A percentile compares a stretch with the other conserved stretches of the same genome.
Evolutionary conservation across 1,284 basidiomycete species (phyloP).

Genomic region (Ceratobasidium sp.): DNA sequence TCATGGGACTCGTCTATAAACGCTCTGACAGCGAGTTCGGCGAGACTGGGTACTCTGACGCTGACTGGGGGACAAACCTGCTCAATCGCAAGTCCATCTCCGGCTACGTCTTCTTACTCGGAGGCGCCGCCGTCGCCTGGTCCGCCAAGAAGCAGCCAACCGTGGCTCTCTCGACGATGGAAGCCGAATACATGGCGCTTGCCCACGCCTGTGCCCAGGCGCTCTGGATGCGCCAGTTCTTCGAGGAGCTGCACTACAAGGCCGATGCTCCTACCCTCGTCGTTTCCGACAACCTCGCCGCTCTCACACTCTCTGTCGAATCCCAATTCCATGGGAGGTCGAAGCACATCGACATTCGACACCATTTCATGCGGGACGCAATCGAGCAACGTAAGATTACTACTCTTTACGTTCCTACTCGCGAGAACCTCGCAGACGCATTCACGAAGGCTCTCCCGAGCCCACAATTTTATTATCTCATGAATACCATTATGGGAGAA

Average conservation of each 20-base stretch:
- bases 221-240: conserved; percentile 49
- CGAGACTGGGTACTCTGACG: conserved; percentile 55
- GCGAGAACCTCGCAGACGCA: conserved; percentile 57
- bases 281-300: conserved; percentile 55
- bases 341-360: conserved; percentile 60
- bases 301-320: conserved; percentile 55
- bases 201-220: conserved; percentile 28
- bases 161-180: conserved; percentile 36
- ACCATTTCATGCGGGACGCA: conserved; percentile 57
- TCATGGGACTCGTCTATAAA: conserved; percentile 43
- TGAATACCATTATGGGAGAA: neutral
- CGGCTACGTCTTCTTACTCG: conserved; percentile 53
- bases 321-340: conserved; percentile 51
- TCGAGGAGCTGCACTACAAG: conserved; percentile 49
- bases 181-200: conserved; percentile 42
- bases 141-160: conserved; percentile 32
- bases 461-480: neutral
- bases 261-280: conserved; percentile 49
- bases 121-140: conserved; percentile 53
- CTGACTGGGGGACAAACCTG: conserved; percentile 53
- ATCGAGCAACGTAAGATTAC: conserved; percentile 52
- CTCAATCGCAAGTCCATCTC: conserved; percentile 51
- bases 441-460: conserved; percentile 57
- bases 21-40: conserved; percentile 37
- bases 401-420: conserved; percentile 51